Evolutionary conservation across 306 rosid species (phyloP).

Genomic region (Heteromeles arbutifolia): DNA sequence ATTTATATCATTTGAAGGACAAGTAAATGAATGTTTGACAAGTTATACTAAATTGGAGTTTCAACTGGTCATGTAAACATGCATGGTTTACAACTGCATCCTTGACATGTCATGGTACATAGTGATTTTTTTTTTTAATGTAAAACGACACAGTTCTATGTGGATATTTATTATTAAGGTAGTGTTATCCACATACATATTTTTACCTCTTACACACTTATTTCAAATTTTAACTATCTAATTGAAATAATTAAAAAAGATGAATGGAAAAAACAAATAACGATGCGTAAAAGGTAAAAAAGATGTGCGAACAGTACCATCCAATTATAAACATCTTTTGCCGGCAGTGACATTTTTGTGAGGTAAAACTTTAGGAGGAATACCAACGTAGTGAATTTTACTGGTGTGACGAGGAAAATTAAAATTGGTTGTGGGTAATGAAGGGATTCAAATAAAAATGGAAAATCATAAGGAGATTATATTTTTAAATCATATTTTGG

Average conservation of each 20-base stretch:
- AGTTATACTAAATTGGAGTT: background rate
- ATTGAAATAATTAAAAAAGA: too few species aligned
- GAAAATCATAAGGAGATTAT: too few species aligned
- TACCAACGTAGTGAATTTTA: too few species aligned
- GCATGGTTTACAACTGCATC: background rate
- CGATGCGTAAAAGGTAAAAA: too few species aligned
- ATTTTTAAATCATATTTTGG: too few species aligned
- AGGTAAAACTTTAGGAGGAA: background rate
- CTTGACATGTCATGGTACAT: background rate
- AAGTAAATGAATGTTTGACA: background rate
- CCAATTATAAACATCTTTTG: background rate
- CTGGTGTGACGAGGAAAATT: background rate
- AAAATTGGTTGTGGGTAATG: background rate
- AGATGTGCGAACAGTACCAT: too few species aligned
- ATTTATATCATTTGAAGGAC: background rate
- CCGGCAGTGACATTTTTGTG: background rate
- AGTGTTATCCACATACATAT: too few species aligned
- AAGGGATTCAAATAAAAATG: background rate
- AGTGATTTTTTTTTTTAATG: background rate
- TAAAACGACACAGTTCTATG: background rate
- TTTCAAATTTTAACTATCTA: too few species aligned
- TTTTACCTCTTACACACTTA: too few species aligned
- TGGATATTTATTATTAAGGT: too few species aligned
- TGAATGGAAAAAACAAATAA: too few species aligned
- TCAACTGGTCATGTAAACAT: background rate